A percentile compares a stretch with the other conserved stretches of the same genome.
Conservation (phyloP, 106 monocot genomes). For the Posidonia australis region DNA sequence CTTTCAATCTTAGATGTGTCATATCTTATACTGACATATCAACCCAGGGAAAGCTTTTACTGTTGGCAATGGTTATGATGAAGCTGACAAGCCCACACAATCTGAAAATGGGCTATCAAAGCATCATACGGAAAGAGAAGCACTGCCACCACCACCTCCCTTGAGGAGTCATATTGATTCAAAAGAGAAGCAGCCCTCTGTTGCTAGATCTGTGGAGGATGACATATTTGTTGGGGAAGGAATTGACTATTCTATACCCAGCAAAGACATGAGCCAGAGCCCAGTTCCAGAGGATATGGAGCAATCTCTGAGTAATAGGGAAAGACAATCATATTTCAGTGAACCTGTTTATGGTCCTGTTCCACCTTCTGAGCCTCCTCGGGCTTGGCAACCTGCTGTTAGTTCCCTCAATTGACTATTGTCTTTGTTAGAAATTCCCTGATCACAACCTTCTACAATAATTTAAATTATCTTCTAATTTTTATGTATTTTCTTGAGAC, state of each 20-base stretch:
- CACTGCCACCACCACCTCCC: slow-evolving; percentile 55
- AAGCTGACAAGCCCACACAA: slow-evolving; percentile 37
- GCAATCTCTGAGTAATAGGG: slow-evolving; percentile 56
- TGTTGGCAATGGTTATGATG: slow-evolving; percentile 32
- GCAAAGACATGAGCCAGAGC: slow-evolving; percentile 60
- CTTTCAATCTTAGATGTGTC: background rate
- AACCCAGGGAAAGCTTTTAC: slow-evolving; percentile 42
- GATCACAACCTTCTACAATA: too few species aligned
- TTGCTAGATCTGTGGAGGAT: slow-evolving; percentile 53
- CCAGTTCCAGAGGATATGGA: slow-evolving; percentile 81
- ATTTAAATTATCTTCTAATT: too few species aligned
- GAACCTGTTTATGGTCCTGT: slow-evolving; percentile 95
- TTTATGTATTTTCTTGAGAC: too few species aligned
- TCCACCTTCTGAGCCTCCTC: slow-evolving; percentile 70
- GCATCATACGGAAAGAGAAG: slow-evolving; percentile 36
- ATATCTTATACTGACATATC: background rate
- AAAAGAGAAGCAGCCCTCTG: slow-evolving; percentile 35
- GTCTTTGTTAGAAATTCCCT: background rate
- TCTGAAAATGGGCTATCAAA: slow-evolving; percentile 30
- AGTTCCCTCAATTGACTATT: slow-evolving; percentile 10
- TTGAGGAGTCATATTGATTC: slow-evolving; percentile 25
- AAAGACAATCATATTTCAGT: slow-evolving; percentile 62
- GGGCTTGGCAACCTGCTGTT: slow-evolving; percentile 65
- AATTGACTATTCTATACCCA: slow-evolving; percentile 59
- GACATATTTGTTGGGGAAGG: slow-evolving; percentile 94